Evolutionary conservation across 805 yeast genomes (phyloP), one percentile per base, ranked within the genome.

Genomic region (Ogataea sp.): DNA sequence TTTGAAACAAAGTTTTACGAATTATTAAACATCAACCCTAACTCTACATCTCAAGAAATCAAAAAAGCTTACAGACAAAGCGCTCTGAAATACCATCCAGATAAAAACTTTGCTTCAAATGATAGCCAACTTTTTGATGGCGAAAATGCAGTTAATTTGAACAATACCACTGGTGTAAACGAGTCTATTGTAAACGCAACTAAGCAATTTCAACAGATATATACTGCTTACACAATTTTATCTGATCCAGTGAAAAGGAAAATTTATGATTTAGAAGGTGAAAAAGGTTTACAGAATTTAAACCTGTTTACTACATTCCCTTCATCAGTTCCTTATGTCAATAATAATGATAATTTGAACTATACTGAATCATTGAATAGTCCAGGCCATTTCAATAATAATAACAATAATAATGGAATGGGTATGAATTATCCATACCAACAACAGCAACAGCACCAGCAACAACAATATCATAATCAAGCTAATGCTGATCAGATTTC

Each of bases 31-130:
- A 70, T 90, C 10, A 52, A 79, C 2, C 65, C 73, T 39, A 71
- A 73, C 16, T 95, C 96, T 1, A 62, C 82, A 6, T 60, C 71
- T 28, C 61, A 64, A 3, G 95, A 88, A 45, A 83, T 89, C 54
- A 82, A 82, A 49, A 80, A 75, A 58, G 95, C 96, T 0, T 89
- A 85, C 61, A 72, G 88, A 44, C 73, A 75, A 46, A 70, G 83
- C 34, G 97, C 97, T n/a, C 68, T 89, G 34, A 68, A 69, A 45
- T 75, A 78, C 52, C 97, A 86, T 60, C 96, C 96, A 0, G 96
- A 88, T 59, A 89, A 87, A 56, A n/a, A n/a, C n/a, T 88, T 75
- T 2, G 25, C 65, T 18, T 65, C 71, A 8, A 55, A 60, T 15
- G n/a, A n/a, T n/a, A n/a, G n/a, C n/a, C n/a, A n/a, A n/a, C n/a